Evolutionary conservation across 495 filamentous ascomycete species (phyloP), one percentile per base, ranked within the genome.

Genomic region (Neurospora intermedia): DNA sequence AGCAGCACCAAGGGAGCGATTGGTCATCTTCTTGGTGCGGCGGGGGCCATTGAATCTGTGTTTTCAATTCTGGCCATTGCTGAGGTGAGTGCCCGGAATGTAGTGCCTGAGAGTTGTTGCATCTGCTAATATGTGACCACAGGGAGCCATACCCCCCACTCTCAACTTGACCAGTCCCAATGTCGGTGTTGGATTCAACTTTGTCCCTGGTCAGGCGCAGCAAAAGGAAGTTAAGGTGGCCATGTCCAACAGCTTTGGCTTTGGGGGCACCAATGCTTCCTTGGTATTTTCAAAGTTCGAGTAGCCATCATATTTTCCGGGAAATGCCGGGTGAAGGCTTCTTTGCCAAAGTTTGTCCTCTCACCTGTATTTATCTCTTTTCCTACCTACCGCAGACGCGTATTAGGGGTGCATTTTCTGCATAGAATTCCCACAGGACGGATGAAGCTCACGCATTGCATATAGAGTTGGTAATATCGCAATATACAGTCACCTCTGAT

Each of bases 241-340:
- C 42, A 74, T 99, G 76, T 94, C 93, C 23, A 99, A 99, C 78
- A 98, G 95, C 78, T 99, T 99, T 85, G 96, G 96, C 2, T 99
- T 99, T 84, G 96, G 96, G 11, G 96, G 96, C 40, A 99, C 96
- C 10, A 98, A 98, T 83, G 94, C 94, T 62, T 93, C 88, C 74
- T 83, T 99, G 59, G 95, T 94, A 74, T 97, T 99, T 80, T 87
- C 83, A 8, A 88, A 86, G 76, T 82, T 80, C 20, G 75, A 81
- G 2, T 81, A 77, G 54, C 4, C 1, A 16, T 16, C 23, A 20
- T 27, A 18, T 9, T 10, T 35, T 3, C 16, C 5, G 10, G 54
- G 27, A 2, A 18, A 66, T 35, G 23, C 54, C 18, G 16, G 54
- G 27, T 27, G 0, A 23, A 27, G 5, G 4, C 1, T 6, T 66